phyloP scores from a whole-genome alignment of 192 early-diverging fungal genomes.

The Polychytrium aggregatum region DNA sequence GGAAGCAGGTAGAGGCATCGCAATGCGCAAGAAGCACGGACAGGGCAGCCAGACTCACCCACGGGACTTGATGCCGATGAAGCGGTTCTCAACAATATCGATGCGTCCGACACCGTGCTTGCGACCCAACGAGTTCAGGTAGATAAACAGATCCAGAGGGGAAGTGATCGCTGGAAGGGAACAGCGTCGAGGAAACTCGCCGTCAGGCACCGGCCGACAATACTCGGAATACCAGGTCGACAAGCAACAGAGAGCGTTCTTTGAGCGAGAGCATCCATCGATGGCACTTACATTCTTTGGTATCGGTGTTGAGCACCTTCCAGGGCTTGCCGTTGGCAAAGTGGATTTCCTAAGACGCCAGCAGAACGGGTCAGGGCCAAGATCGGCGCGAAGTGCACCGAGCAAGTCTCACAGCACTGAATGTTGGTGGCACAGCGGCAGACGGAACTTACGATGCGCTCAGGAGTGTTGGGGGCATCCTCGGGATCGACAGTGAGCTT shows the following conservation, averaged over 20 bases:
- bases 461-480: constrained; percentile 89
- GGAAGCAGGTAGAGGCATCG: too few species aligned
- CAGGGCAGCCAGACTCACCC: constrained; percentile 31
- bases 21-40: too few species aligned
- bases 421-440: too few species aligned
- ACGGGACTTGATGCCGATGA: constrained; percentile 97
- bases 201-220: too few species aligned
- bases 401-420: neutral
- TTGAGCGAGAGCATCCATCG: too few species aligned
- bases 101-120: constrained; percentile 97
- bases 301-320: constrained; percentile 68
- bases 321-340: constrained; percentile 83
- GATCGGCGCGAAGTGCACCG: neutral
- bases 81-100: constrained; percentile 99
- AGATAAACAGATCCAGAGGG: constrained; percentile 79
- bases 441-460: constrained; percentile 58
- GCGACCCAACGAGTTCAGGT: constrained; percentile 89
- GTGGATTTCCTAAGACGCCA: constrained; percentile 68
- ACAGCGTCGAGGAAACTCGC: neutral
- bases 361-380: neutral
- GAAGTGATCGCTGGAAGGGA: constrained; percentile 33
- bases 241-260: too few species aligned
- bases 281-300: neutral
- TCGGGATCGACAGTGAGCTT: constrained; percentile 95
- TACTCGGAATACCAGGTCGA: too few species aligned